phyloP scores from a whole-genome alignment of 2,329 filamentous ascomycete species.

The Phialophora tarda region DNA sequence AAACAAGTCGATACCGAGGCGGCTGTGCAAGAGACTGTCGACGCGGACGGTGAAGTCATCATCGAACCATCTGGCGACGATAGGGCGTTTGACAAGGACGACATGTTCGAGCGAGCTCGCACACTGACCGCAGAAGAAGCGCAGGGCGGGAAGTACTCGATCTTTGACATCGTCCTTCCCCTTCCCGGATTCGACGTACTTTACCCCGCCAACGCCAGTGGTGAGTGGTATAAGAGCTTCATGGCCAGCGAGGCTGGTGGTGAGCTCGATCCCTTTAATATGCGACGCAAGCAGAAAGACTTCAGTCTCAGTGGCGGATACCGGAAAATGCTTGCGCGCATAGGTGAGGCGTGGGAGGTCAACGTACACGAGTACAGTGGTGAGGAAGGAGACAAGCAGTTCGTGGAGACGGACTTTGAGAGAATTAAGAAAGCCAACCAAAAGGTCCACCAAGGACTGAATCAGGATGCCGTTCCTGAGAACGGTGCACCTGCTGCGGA shows the following conservation, averaged over 20 bases:
- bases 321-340: constrained; percentile 78
- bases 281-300: constrained; percentile 85
- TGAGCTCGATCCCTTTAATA: constrained; percentile 77
- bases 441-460: constrained; percentile 42
- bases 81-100: constrained; percentile 58
- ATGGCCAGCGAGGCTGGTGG: constrained; percentile 83
- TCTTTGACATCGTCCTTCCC: constrained; percentile 89
- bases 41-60: constrained; percentile 61
- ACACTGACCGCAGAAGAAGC: constrained; percentile 78
- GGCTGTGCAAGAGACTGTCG: constrained; percentile 26
- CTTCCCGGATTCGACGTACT: constrained; percentile 89
- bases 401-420: constrained; percentile 87
- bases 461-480: constrained; percentile 25
- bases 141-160: constrained; percentile 73
- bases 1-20: constrained; percentile 45
- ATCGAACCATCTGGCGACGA: constrained; percentile 65
- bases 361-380: constrained; percentile 70
- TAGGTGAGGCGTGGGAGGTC: constrained; percentile 67
- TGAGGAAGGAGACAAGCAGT: constrained; percentile 70
- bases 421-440: constrained; percentile 54
- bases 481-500: background rate
- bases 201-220: constrained; percentile 83
- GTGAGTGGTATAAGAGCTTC: constrained; percentile 81
- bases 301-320: constrained; percentile 89
- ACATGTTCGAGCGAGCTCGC: constrained; percentile 71